Conservation (phyloP, 306 rosid species). For the Hippophae rhamnoides region DNA sequence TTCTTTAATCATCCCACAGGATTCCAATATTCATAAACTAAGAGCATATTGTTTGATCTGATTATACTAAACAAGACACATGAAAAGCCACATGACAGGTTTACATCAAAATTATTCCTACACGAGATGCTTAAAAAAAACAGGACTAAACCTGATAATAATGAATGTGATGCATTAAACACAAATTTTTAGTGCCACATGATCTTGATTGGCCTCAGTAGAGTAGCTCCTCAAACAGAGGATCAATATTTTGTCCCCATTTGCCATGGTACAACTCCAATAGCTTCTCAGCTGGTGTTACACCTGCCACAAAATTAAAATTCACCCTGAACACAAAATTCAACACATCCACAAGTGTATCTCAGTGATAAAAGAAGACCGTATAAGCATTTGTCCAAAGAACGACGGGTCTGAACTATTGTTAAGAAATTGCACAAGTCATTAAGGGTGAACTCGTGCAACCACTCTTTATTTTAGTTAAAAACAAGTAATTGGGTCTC, state of each 20-base stretch:
- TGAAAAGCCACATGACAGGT: conserved; percentile 23
- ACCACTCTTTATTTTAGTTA: too few species aligned
- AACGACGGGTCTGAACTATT: too few species aligned
- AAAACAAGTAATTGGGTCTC: too few species aligned
- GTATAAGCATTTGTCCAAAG: too few species aligned
- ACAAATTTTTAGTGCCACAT: conserved; percentile 15
- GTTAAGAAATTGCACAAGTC: too few species aligned
- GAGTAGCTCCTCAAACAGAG: conserved; percentile 80
- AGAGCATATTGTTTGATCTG: too few species aligned
- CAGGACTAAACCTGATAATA: conserved; percentile 17
- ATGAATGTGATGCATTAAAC: conserved; percentile 18
- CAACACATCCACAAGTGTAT: neutral
- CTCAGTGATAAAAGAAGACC: too few species aligned
- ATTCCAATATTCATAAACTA: too few species aligned
- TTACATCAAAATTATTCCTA: conserved; percentile 30
- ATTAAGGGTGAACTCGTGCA: too few species aligned
- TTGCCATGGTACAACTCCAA: conserved; percentile 71
- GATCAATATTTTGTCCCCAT: conserved; percentile 79
- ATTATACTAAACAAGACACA: conserved; percentile 2
- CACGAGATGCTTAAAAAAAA: neutral
- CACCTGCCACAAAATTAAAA: conserved; percentile 29
- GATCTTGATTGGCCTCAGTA: conserved; percentile 43
- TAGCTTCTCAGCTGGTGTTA: conserved; percentile 86
- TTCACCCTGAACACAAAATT: conserved; percentile 14
- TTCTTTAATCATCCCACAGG: too few species aligned